Percentiles rank a stretch among this genome's conserved stretches.
These are phyloP conservation scores for Alternaria sp. DNA, from an alignment of 2,329 filamentous ascomycete species.

Conservation along the genomic window DNA sequence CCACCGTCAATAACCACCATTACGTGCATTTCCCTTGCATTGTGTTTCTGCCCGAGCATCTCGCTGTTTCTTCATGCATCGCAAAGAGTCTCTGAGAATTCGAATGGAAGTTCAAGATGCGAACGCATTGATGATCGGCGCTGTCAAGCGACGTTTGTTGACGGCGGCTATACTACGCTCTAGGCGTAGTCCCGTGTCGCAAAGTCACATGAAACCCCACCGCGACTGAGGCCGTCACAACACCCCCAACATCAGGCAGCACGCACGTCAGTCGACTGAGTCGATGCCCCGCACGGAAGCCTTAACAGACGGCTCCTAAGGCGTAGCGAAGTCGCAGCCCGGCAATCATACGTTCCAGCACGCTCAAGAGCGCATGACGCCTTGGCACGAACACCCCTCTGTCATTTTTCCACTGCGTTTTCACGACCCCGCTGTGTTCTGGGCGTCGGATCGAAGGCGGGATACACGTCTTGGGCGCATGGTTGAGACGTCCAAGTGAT, in stretches of 20 bases:
- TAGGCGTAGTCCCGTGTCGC: conserved; percentile 34
- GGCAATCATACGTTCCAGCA: conserved; percentile 46
- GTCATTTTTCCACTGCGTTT: conserved; percentile 25
- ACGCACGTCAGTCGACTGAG: conserved; percentile 20
- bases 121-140: conserved; percentile 39
- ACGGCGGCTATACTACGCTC: conserved; percentile 25
- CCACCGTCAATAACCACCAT: conserved; percentile 22
- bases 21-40: conserved; percentile 30
- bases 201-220: conserved; percentile 41
- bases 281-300: conserved; percentile 21
- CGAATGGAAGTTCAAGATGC: conserved; percentile 12
- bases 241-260: conserved; percentile 27
- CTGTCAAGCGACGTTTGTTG: conserved; percentile 13
- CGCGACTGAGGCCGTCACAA: conserved; percentile 40
- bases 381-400: conserved; percentile 33
- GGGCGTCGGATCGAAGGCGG: conserved; percentile 9
- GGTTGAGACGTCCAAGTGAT: conserved; percentile 36
- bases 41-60: conserved; percentile 34
- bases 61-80: conserved; percentile 22
- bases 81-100: conserved; percentile 10
- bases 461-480: conserved; percentile 21
- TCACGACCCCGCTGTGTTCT: conserved; percentile 11
- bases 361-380: conserved; percentile 37
- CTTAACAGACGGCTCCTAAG: conserved; percentile 30
- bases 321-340: conserved; percentile 40